Evolutionary conservation across 1,284 basidiomycete species (phyloP), one percentile per base, ranked within the genome.

Genomic region (Peniophora sp.): DNA sequence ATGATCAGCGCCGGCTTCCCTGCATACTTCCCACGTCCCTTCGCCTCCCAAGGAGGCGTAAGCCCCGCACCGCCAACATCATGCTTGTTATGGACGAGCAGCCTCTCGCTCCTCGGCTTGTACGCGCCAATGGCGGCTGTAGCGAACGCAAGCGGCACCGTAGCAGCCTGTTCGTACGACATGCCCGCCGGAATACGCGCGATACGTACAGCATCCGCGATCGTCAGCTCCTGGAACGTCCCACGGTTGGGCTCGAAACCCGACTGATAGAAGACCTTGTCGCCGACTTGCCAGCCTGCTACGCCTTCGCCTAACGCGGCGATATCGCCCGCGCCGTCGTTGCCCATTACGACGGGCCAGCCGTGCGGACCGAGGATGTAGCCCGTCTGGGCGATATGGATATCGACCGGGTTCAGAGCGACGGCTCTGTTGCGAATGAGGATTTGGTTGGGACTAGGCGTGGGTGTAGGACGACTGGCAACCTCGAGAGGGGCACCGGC

Each of bases 271-370:
- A 63, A 55, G 62, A 76, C 69, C 52, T 60, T 67, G 52, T 78
- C 74, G 6, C 76, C 75, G 2, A 65, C 60, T 32, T 56, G 56
- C 53, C 75, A 55, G 43, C 60, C 53, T 0, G 55, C 51, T 10
- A 75, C 70, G 3, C 62, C 67, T 15, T 62, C 58, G 1, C 73
- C 73, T 27, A 75, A 55, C 24, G 63, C 59, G 15, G 68, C 67
- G 24, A 78, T 68, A 0, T 62, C 55, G 6, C 76, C 76, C 10
- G 66, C 63, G 18, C 65, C 69, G 56, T 79, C 77, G 18, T 58
- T 61, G 12, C 81, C 82, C 3, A 78, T 55, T 10, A 75, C 62
- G 2, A 65, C 62, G 0, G 75, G 74, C n/a, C 22, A 45, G n/a
- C 43, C 43, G 52, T 66, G 75, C 5, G 61, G 51, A 1, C 60